These are phyloP conservation scores for Pyrenochaeta sp. DNA, from an alignment of 2,329 filamentous ascomycete genomes.

Conservation along the genomic window DNA sequence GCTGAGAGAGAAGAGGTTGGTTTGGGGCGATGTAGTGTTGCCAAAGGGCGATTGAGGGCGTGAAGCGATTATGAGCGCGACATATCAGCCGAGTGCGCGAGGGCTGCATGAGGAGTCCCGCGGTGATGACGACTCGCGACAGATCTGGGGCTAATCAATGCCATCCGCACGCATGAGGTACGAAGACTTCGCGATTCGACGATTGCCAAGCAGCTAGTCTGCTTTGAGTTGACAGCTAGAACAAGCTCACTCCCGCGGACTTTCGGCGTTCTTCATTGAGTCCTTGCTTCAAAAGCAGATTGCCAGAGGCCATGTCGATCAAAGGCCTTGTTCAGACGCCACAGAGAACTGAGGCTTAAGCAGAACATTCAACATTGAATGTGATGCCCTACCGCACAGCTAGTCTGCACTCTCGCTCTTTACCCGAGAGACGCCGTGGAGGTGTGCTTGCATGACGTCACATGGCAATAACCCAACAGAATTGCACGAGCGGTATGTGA, in stretches of 20 bases:
- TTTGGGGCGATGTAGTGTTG: conserved; percentile 41
- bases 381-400: no score
- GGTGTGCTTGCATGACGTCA: conserved; percentile 24
- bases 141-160: background rate
- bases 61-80: conserved; percentile 44
- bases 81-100: conserved; percentile 36
- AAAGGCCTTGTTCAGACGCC: no score
- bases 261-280: conserved; percentile 11
- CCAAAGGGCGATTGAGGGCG: conserved; percentile 41
- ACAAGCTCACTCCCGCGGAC: conserved; percentile 26
- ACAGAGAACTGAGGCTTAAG: no score
- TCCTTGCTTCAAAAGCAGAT: background rate
- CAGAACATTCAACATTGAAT: no score
- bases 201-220: conserved; percentile 27
- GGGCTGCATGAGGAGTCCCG: conserved; percentile 37
- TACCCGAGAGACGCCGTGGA: no score
- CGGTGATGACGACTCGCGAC: conserved; percentile 8
- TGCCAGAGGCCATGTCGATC: no score
- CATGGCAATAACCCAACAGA: conserved; percentile 23
- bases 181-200: conserved; percentile 5
- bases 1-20: conserved; percentile 15
- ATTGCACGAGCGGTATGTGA: conserved; percentile 1
- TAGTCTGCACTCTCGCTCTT: no score
- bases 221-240: conserved; percentile 10
- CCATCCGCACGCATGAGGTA: background rate